These are phyloP conservation scores for Monsonia emarginata DNA, from an alignment of 441 rosid species.

Conservation along the genomic window DNA sequence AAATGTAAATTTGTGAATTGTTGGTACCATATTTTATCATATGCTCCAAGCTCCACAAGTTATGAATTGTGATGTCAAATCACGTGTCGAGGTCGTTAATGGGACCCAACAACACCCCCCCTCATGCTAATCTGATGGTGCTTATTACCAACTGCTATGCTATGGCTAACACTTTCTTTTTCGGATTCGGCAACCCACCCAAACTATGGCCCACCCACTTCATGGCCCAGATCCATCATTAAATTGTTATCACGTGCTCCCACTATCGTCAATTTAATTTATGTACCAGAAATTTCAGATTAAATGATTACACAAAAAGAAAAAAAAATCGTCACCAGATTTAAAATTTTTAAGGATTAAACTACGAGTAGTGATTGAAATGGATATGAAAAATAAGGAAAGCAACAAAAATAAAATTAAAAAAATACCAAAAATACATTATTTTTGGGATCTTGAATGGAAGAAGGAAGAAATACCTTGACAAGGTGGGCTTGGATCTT, in stretches of 20 bases:
- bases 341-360: too few species aligned
- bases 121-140: constrained; percentile 1
- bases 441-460: background rate
- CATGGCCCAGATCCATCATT: constrained; percentile 18
- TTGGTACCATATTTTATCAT: background rate
- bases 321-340: too few species aligned
- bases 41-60: background rate
- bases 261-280: background rate
- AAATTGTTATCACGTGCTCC: constrained; percentile 16
- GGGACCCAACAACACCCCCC: background rate
- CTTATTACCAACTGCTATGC: constrained; percentile 10
- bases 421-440: background rate
- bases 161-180: constrained; percentile 3
- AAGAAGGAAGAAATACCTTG: constrained; percentile 14
- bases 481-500: constrained; percentile 19
- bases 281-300: background rate
- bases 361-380: too few species aligned
- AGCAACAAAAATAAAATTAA: too few species aligned
- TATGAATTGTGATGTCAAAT: constrained; percentile 15
- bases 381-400: too few species aligned
- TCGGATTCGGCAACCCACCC: constrained; percentile 7
- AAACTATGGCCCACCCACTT: constrained; percentile 13
- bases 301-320: too few species aligned
- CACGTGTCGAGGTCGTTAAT: background rate
- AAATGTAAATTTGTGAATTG: background rate